Evolutionary conservation across 805 yeast species (phyloP).

Genomic region (Wickerhamiella slavikovae): DNA sequence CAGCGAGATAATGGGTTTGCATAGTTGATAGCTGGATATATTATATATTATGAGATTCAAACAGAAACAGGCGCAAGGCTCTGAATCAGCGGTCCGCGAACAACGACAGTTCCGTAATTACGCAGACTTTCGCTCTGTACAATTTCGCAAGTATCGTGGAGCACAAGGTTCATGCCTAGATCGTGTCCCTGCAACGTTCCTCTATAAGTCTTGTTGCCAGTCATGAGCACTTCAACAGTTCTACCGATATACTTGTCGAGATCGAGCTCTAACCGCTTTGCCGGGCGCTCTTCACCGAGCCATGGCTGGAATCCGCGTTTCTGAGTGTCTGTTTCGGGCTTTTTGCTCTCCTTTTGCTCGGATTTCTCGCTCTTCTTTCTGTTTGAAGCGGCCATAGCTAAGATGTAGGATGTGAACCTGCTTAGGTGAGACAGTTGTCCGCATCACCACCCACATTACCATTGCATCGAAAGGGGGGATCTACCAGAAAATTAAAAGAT

Average conservation of each 20-base stretch:
- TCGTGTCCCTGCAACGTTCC: slow-evolving; percentile 84
- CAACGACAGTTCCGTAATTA: slow-evolving; percentile 56
- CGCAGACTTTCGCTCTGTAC: slow-evolving; percentile 28
- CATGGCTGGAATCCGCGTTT: slow-evolving; percentile 11
- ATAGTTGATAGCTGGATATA: too few species aligned
- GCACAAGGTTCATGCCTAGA: slow-evolving; percentile 72
- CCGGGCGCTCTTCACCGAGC: slow-evolving; percentile 44
- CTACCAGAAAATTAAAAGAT: too few species aligned
- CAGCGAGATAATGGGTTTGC: too few species aligned
- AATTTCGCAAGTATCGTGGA: slow-evolving; percentile 40
- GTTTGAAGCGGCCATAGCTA: too few species aligned
- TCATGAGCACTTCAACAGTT: slow-evolving; percentile 52
- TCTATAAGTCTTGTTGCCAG: slow-evolving; percentile 67
- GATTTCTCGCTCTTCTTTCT: slow-evolving; percentile 1
- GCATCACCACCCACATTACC: too few species aligned
- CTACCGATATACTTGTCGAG: slow-evolving; percentile 57
- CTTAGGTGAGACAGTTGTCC: too few species aligned
- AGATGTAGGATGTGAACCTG: too few species aligned
- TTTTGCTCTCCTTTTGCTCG: slow-evolving; percentile 6
- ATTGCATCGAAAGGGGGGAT: too few species aligned
- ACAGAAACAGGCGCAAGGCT: slow-evolving; percentile 56
- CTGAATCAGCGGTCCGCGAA: slow-evolving; percentile 64
- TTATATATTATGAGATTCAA: too few species aligned
- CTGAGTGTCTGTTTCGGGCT: slow-evolving; percentile 5
- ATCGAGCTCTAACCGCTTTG: slow-evolving; percentile 76